Conservation (phyloP, 805 yeast genomes). For the Candida fluviatilis region DNA sequence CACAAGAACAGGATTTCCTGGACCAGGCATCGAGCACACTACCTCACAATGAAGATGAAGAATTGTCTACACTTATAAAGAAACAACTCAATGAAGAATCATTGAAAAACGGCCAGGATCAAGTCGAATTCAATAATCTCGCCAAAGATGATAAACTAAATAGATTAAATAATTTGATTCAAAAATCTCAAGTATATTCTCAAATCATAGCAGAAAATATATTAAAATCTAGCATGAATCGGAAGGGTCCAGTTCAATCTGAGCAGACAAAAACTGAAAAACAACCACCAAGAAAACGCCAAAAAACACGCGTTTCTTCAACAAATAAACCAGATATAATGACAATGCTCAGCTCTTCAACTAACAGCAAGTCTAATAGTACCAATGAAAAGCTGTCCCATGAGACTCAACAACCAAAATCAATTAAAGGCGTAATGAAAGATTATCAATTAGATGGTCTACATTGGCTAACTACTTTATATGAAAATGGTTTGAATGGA, state of each 20-base stretch:
- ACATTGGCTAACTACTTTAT: slow-evolving; percentile 84
- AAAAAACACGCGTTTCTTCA: slow-evolving; percentile 7
- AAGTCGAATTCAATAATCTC: slow-evolving; percentile 39
- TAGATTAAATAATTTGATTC: slow-evolving; percentile 70
- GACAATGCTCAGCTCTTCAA: slow-evolving; percentile 15
- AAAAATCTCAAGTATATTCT: slow-evolving; percentile 83
- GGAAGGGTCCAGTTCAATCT: slow-evolving; percentile 11
- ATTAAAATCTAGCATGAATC: slow-evolving; percentile 42
- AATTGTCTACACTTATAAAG: slow-evolving; percentile 1
- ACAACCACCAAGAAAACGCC: slow-evolving; percentile 13
- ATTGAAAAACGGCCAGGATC: slow-evolving; percentile 7
- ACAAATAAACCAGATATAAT: slow-evolving; percentile 12
- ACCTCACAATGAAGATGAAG: slow-evolving; percentile 5
- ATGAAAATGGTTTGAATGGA: slow-evolving; percentile 92
- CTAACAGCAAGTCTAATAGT: slow-evolving; percentile 9
- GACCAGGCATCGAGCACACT: background rate
- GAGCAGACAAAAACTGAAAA: slow-evolving; percentile 11
- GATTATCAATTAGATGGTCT: slow-evolving; percentile 87
- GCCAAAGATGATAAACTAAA: slow-evolving; percentile 57
- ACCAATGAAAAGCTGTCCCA: slow-evolving; percentile 1
- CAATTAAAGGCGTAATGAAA: slow-evolving; percentile 56
- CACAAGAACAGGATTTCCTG: background rate
- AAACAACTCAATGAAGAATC: slow-evolving; percentile 16
- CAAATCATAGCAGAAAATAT: slow-evolving; percentile 80
- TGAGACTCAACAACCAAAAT: slow-evolving; percentile 21